Conservation (phyloP, 495 filamentous ascomycete species). For the Xylaria flabelliformis region DNA sequence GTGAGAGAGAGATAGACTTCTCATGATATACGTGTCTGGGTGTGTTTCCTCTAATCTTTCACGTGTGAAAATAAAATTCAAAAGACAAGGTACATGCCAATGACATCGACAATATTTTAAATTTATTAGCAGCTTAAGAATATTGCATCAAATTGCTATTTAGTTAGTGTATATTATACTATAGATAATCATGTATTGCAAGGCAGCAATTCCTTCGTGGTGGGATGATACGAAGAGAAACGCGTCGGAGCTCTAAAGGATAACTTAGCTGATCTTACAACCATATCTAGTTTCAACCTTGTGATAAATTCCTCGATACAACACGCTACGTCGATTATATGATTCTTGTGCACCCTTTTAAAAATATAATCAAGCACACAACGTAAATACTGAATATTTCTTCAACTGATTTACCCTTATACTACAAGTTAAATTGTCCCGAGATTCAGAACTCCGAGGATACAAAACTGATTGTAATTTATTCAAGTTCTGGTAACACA, state of each 20-base stretch:
- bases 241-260: neutral
- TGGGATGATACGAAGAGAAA: neutral
- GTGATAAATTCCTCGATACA: neutral
- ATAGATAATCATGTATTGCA: neutral
- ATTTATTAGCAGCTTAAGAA: neutral
- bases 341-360: neutral
- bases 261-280: neutral
- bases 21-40: neutral
- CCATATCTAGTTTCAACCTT: neutral
- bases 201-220: neutral
- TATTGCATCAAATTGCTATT: neutral
- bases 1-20: neutral
- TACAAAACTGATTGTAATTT: neutral
- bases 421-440: neutral
- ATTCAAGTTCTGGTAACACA: neutral
- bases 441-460: neutral
- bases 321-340: neutral
- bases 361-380: neutral
- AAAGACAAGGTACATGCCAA: neutral
- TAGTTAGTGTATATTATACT: neutral
- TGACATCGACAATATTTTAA: too few species aligned
- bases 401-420: neutral
- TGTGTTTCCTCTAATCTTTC: neutral
- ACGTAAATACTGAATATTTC: neutral
- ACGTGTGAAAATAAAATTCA: neutral